Conservation (phyloP, 2,329 filamentous ascomycete genomes). For the Sporothrix euskadiensis region DNA sequence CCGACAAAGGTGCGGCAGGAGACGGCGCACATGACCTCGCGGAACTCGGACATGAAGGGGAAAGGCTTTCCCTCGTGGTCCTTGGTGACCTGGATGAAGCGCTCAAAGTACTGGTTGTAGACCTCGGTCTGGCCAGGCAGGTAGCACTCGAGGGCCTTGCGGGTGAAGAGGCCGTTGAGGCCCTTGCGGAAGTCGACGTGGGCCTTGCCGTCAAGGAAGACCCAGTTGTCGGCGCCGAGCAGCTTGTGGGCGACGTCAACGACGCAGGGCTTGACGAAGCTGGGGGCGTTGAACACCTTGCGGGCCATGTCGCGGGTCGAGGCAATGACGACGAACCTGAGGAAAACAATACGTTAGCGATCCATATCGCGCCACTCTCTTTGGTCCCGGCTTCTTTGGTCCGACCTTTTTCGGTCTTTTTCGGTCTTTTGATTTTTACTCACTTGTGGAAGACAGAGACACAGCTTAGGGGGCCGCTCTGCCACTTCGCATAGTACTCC, state of each 20-base stretch:
- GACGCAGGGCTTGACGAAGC: conserved; percentile 91
- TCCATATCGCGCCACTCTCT: neutral
- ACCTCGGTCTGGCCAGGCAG: conserved; percentile 91
- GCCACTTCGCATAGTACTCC: conserved; percentile 90
- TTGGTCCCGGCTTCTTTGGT: neutral
- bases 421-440: neutral
- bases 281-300: conserved; percentile 93
- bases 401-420: too few species aligned
- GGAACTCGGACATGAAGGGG: conserved; percentile 88
- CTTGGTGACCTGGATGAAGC: conserved; percentile 74
- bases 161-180: conserved; percentile 90
- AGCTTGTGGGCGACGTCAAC: conserved; percentile 94
- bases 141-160: conserved; percentile 81
- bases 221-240: conserved; percentile 89
- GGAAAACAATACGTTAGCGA: neutral
- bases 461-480: conserved; percentile 86
- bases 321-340: conserved; percentile 93
- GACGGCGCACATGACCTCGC: conserved; percentile 91
- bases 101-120: conserved; percentile 81
- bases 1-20: conserved; percentile 97
- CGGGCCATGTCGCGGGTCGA: conserved; percentile 92
- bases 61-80: conserved; percentile 70
- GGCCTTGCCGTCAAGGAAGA: conserved; percentile 91
- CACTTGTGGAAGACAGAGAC: conserved; percentile 98
- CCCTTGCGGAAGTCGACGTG: conserved; percentile 98